Base-by-base conservation (phyloP, 2,329 filamentous ascomycete genomes). In the Alternaria arborescens region DNA sequence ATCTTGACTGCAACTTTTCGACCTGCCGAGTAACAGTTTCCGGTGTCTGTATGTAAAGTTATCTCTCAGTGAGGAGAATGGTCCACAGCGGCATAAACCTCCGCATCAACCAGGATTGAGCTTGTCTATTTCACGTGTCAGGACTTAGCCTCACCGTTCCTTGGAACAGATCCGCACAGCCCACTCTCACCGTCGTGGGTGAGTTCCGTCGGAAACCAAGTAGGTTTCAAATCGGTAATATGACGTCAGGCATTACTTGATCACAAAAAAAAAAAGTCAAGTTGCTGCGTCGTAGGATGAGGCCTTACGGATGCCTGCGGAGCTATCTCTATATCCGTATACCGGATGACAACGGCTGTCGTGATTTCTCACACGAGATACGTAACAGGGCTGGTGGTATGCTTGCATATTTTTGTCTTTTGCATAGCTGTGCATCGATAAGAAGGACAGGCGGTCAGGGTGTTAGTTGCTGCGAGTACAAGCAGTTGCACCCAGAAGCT, bases 181-280 rank as follows among this genome's bases (percentile, higher is more conserved):
- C 60, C 62, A 47, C 60, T 30, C 48, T 41, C 18, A 41, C 36
- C 20, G 47, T 38, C 20, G 47, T 30, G 47, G 54, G 30, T 42
- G 28, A 50, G 26, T 46, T 46, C 44, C 34, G 51, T 52, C 43
- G 50, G 32, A 58, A 65, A 60, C 58, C 54, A 52, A 56, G 44
- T 60, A 57, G 61, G 67, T 69, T 68, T 68, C 63, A 66, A 43
- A 48, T 41, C 58, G 50, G 44, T 36, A 48, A 18, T 24, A 24
- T 70, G 67, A 70, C 66, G 66, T 70, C 67, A 70, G 34, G 32
- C 41, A 34, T 32, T 6, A 58, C 55, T 43, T 41, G 18, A 53
- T 52, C 44, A 50, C 44, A 47, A 61, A 60, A 51, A 59, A 59
- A 51, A 61, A 58, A 58, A 58, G 38, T 57, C 28, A 18, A 48